phyloP scores from a whole-genome alignment of 1,284 basidiomycete genomes.

The Austroboletus niveus region DNA sequence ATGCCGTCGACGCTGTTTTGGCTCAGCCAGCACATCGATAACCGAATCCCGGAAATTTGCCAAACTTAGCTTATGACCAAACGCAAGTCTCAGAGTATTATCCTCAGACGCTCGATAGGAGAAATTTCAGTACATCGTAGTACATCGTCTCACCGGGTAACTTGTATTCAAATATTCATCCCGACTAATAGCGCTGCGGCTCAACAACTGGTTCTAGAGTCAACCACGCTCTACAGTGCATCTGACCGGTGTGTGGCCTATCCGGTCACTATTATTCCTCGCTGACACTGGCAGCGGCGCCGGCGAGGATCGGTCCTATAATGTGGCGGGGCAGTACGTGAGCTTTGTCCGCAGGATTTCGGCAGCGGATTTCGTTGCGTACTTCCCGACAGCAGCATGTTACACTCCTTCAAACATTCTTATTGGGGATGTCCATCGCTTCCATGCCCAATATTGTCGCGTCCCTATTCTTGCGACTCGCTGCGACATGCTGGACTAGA shows the following conservation, averaged over 20 bases:
- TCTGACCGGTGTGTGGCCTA: background rate
- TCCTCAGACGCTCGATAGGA: too few species aligned
- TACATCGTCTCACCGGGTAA: too few species aligned
- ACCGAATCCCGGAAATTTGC: too few species aligned
- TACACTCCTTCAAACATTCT: background rate
- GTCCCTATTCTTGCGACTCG: background rate
- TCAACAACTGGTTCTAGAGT: background rate
- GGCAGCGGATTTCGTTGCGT: too few species aligned
- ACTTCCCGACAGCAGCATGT: background rate
- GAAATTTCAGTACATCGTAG: too few species aligned
- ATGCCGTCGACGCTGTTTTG: too few species aligned
- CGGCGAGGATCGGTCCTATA: conserved; percentile 12
- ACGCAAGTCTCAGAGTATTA: too few species aligned
- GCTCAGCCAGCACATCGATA: too few species aligned
- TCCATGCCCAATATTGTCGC: background rate
- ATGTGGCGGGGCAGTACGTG: background rate
- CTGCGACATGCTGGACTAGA: background rate
- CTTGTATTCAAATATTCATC: background rate
- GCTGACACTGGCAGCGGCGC: conserved; percentile 5
- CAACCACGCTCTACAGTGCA: background rate
- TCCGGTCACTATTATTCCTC: conserved; percentile 1
- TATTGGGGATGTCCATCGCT: too few species aligned
- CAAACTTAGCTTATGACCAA: too few species aligned
- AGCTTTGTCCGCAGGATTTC: background rate
- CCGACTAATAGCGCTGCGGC: background rate